Conservation (phyloP, 768 basidiomycete genomes). For the Amanita polypyramis region DNA sequence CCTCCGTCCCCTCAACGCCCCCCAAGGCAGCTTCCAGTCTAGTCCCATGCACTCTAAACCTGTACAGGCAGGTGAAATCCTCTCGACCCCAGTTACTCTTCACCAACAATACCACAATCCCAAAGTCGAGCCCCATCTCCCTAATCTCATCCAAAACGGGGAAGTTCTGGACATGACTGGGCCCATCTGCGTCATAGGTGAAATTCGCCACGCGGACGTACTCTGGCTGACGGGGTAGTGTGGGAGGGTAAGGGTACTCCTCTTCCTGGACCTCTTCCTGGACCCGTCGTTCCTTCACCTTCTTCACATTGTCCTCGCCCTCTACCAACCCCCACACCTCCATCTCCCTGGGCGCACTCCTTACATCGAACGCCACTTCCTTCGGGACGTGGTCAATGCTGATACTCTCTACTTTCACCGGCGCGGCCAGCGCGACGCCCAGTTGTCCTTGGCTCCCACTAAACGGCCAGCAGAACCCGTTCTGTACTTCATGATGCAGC, state of each 20-base stretch:
- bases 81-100: slow-evolving; percentile 81
- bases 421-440: slow-evolving; percentile 70
- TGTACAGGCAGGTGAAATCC: slow-evolving; percentile 84
- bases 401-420: slow-evolving; percentile 63
- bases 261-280: slow-evolving; percentile 18
- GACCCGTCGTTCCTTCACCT: slow-evolving; percentile 47
- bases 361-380: slow-evolving; percentile 74
- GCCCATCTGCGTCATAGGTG: slow-evolving; percentile 49
- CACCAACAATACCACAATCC: slow-evolving; percentile 71
- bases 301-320: slow-evolving; percentile 57
- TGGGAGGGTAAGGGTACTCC: slow-evolving; percentile 29
- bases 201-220: slow-evolving; percentile 63
- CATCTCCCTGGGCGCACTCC: slow-evolving; percentile 76
- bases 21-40: slow-evolving; percentile 33
- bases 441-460: slow-evolving; percentile 67
- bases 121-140: slow-evolving; percentile 71
- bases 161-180: slow-evolving; percentile 69
- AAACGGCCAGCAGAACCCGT: slow-evolving; percentile 94
- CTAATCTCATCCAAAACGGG: slow-evolving; percentile 56
- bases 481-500: slow-evolving; percentile 74
- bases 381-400: slow-evolving; percentile 84
- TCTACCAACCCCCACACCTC: slow-evolving; percentile 90
- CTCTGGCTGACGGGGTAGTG: slow-evolving; percentile 33
- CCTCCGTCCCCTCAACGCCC: slow-evolving; percentile 22
- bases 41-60: slow-evolving; percentile 71